Conservation (phyloP, 805 yeast species). For the Starmerella bombi region DNA sequence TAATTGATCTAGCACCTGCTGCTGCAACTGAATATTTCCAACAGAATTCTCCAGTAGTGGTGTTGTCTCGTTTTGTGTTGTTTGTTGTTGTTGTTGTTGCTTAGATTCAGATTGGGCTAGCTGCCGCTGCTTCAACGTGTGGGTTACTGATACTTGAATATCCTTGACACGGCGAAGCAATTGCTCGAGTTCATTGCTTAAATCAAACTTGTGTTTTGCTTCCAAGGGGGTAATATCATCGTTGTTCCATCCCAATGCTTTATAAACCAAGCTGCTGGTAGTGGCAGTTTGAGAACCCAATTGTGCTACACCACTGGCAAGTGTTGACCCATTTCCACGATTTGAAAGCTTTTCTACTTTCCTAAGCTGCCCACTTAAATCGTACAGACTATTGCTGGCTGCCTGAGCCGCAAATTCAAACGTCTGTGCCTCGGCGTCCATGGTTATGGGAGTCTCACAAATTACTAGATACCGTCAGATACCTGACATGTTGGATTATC, state of each 20-base stretch:
- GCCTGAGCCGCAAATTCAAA: slow-evolving; percentile 9
- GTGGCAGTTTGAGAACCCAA: slow-evolving; percentile 11
- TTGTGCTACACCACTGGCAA: slow-evolving; percentile 10
- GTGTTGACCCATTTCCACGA: slow-evolving; percentile 4
- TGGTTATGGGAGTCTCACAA: background rate
- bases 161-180: slow-evolving; percentile 11
- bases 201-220: slow-evolving; percentile 8
- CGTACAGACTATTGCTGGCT: slow-evolving; percentile 19
- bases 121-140: slow-evolving; percentile 2
- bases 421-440: slow-evolving; percentile 19
- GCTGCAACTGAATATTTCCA: slow-evolving; percentile 20
- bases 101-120: background rate
- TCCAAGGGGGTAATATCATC: slow-evolving; percentile 2
- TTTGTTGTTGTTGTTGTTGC: background rate
- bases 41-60: slow-evolving; percentile 4
- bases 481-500: no score
- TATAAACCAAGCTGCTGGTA: slow-evolving; percentile 4
- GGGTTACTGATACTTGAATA: slow-evolving; percentile 9
- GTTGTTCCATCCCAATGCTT: slow-evolving; percentile 6
- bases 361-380: slow-evolving; percentile 17
- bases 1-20: slow-evolving; percentile 32
- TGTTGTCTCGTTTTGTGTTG: background rate
- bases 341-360: slow-evolving; percentile 8
- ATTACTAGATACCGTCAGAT: no score
- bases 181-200: slow-evolving; percentile 8